Evolutionary conservation across 2,329 filamentous ascomycete genomes (phyloP).

Genomic region (Sporothrix pallida): DNA sequence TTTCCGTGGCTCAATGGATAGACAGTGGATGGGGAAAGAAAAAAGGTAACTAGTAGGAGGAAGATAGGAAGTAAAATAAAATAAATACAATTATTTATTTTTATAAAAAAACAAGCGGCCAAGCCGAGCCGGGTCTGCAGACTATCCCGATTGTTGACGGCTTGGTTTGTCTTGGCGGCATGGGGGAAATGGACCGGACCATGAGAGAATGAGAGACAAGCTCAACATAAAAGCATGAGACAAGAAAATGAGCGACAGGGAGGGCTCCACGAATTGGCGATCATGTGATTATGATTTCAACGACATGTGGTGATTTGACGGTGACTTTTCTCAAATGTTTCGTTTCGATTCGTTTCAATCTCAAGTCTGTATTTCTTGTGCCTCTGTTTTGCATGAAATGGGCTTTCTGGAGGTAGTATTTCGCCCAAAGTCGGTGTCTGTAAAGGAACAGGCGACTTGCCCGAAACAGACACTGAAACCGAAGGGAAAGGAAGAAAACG

Average conservation of each 20-base stretch:
- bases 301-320: background rate
- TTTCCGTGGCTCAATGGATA: background rate
- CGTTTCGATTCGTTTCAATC: conserved; percentile 6
- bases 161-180: conserved; percentile 29
- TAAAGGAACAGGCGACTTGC: background rate
- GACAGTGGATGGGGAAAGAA: background rate
- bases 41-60: background rate
- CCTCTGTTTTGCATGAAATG: background rate
- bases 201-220: background rate
- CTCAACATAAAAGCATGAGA: background rate
- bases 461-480: conserved; percentile 3
- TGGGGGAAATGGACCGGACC: background rate
- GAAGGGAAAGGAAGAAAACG: background rate
- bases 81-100: conserved; percentile 16
- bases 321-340: background rate
- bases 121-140: conserved; percentile 6
- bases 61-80: background rate
- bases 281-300: background rate
- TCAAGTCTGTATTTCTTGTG: background rate
- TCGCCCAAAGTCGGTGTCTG: background rate
- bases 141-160: conserved; percentile 27
- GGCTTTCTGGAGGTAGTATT: background rate
- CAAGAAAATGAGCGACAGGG: background rate
- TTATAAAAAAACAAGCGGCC: conserved; percentile 14
- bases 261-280: background rate